These are phyloP conservation scores for Coleophoma eucalyptorum DNA, from an alignment of 2,329 filamentous ascomycete genomes.

Conservation along the genomic window DNA sequence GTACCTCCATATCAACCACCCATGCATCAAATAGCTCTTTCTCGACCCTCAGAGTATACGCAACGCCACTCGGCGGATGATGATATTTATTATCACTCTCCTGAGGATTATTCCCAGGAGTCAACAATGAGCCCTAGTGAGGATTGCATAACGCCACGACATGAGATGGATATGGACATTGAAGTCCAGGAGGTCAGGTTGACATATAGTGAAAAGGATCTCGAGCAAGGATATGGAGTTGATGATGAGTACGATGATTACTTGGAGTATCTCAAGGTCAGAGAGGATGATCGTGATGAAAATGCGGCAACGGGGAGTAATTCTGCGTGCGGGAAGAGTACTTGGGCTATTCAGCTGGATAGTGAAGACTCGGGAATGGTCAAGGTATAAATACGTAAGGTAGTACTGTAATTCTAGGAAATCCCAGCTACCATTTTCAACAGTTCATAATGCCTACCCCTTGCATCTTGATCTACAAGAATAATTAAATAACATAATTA, in stretches of 20 bases:
- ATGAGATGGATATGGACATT: background rate
- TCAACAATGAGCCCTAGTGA: background rate
- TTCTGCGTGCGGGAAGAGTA: background rate
- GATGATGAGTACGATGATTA: conserved; percentile 1
- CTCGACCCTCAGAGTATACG: background rate
- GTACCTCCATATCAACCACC: background rate
- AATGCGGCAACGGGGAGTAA: background rate
- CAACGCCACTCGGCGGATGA: background rate
- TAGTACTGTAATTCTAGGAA: no score
- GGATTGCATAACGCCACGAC: background rate
- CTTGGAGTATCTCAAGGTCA: background rate
- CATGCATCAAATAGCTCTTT: background rate
- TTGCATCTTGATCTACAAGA: no score
- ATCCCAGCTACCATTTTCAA: no score
- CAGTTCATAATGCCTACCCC: no score
- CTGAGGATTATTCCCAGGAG: background rate
- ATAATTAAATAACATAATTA: no score
- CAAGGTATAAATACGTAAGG: background rate
- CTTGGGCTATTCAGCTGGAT: background rate
- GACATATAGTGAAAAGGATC: background rate
- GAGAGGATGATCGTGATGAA: background rate
- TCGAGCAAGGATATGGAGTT: background rate
- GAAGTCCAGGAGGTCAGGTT: background rate
- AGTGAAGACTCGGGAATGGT: background rate
- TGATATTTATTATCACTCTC: background rate